Percentiles rank a stretch among this genome's conserved stretches.
Evolutionary conservation across 305 asterid species (phyloP).

Genomic region (Solanum hybrid): DNA sequence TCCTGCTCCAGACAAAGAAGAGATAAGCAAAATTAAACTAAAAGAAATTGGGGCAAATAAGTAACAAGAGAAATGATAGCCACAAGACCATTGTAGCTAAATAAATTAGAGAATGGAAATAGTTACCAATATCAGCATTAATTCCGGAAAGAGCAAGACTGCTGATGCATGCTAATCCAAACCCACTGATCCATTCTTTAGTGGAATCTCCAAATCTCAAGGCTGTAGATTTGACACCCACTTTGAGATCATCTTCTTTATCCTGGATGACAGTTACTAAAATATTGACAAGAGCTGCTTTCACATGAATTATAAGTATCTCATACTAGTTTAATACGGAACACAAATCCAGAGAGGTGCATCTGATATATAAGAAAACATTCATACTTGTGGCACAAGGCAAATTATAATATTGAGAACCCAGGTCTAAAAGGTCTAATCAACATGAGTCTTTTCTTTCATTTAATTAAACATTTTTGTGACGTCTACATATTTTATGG

Average conservation of each 20-base stretch:
- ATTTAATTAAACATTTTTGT: not conserved
- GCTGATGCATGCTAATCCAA: conserved; percentile 66
- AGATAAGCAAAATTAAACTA: not conserved
- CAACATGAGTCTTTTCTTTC: not conserved
- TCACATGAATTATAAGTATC: not conserved
- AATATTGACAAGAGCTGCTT: not conserved
- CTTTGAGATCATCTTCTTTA: conserved; percentile 81
- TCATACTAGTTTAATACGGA: not conserved
- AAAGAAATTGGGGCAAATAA: not conserved
- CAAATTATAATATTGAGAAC: not conserved
- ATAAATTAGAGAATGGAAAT: not conserved
- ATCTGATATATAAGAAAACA: not conserved
- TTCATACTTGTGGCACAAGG: not conserved
- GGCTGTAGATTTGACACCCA: conserved; percentile 92
- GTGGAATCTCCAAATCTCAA: conserved; percentile 83
- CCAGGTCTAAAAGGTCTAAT: not conserved
- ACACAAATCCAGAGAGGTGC: not conserved
- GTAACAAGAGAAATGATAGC: not conserved
- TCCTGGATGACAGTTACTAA: conserved; percentile 41
- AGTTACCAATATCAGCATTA: conserved; percentile 66
- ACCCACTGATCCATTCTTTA: conserved; percentile 75
- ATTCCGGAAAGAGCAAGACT: conserved; percentile 76
- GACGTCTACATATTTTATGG: not conserved
- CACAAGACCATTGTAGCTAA: not conserved
- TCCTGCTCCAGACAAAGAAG: conserved; percentile 34